Conservation (phyloP, 2,329 filamentous ascomycete genomes). For the Cordyceps fumosorosea region DNA sequence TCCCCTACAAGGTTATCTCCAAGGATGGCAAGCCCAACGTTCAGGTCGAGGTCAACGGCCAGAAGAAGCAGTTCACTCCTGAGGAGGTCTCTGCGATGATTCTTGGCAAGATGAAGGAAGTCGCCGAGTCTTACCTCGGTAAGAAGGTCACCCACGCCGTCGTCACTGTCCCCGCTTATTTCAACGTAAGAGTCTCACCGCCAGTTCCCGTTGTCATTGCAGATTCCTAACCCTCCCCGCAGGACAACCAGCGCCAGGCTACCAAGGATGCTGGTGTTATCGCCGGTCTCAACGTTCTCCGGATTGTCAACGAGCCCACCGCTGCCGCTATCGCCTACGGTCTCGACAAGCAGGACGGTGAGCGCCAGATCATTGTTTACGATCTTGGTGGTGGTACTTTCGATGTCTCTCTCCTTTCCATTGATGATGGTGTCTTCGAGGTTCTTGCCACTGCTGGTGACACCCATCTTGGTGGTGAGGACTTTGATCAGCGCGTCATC, state of each 20-base stretch:
- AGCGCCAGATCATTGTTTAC: constrained; percentile 87
- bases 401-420: constrained; percentile 88
- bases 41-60: constrained; percentile 61
- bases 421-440: constrained; percentile 89
- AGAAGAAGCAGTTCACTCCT: constrained; percentile 67
- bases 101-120: constrained; percentile 78
- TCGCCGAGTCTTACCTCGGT: constrained; percentile 71
- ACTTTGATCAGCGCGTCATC: constrained; percentile 97
- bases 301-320: constrained; percentile 94
- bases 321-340: constrained; percentile 93
- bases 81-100: constrained; percentile 79
- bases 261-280: constrained; percentile 93
- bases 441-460: constrained; percentile 93
- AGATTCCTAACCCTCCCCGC: constrained; percentile 19
- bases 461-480: constrained; percentile 95
- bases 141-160: constrained; percentile 83
- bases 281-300: constrained; percentile 88
- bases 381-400: constrained; percentile 93
- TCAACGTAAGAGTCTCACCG: constrained; percentile 53
- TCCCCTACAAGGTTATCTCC: constrained; percentile 89
- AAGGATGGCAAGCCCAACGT: constrained; percentile 87
- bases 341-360: constrained; percentile 76
- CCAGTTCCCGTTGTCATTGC: neutral
- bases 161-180: constrained; percentile 93
- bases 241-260: constrained; percentile 89